Percentiles rank a stretch among this genome's conserved stretches.
These are phyloP conservation scores for Fusarium miscanthi DNA, from an alignment of 2,329 filamentous ascomycete species.

Conservation along the genomic window DNA sequence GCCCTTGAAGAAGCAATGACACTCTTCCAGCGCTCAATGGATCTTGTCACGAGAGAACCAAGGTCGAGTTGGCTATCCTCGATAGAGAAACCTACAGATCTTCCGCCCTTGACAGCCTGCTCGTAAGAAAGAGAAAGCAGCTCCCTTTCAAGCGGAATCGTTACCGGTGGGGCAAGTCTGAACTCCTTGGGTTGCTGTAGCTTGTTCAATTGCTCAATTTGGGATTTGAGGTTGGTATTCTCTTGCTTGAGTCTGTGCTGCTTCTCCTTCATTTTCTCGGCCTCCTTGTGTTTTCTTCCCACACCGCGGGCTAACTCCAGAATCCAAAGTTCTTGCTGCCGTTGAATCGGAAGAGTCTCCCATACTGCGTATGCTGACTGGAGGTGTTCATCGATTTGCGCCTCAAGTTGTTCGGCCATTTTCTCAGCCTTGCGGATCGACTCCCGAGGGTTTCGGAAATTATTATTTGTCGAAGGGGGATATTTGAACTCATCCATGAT, in stretches of 20 bases:
- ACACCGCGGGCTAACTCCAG: constrained; percentile 71
- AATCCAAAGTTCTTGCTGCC: constrained; percentile 69
- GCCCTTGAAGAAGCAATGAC: constrained; percentile 66
- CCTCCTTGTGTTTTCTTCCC: constrained; percentile 66
- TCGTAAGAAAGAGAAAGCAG: constrained; percentile 61
- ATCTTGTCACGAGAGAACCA: constrained; percentile 61
- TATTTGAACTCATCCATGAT: constrained; percentile 64
- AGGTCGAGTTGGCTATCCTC: constrained; percentile 66
- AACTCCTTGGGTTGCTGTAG: constrained; percentile 71
- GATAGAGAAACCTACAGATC: constrained; percentile 58
- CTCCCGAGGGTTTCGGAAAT: constrained; percentile 57
- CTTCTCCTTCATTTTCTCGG: constrained; percentile 61
- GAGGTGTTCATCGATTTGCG: constrained; percentile 78
- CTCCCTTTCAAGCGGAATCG: constrained; percentile 62
- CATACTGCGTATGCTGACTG: constrained; percentile 82
- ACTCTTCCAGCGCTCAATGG: constrained; percentile 71
- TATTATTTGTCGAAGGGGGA: constrained; percentile 55
- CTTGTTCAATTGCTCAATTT: constrained; percentile 69
- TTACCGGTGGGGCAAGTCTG: constrained; percentile 62
- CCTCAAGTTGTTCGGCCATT: constrained; percentile 70
- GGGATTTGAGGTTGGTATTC: constrained; percentile 64
- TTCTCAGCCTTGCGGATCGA: constrained; percentile 61
- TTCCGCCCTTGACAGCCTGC: constrained; percentile 54
- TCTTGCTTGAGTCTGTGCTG: constrained; percentile 67
- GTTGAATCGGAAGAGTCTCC: constrained; percentile 69